Base-by-base conservation (phyloP, 1,284 basidiomycete genomes). In the Meripilus lineatus region DNA sequence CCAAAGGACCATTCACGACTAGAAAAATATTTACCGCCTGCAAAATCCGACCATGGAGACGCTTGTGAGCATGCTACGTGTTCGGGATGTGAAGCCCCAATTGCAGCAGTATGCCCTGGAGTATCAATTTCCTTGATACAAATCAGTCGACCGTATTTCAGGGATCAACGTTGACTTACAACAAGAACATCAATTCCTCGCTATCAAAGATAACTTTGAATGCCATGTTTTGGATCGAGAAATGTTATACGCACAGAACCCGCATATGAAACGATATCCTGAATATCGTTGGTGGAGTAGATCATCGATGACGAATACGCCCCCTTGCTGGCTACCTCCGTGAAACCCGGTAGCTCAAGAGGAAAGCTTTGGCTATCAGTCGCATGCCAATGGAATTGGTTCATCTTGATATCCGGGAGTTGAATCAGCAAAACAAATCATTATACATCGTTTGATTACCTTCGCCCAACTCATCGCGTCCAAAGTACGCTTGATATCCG, bases 391-490 rank as follows among this genome's bases (percentile, higher is more conserved):
- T 91, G 87, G 64, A 90, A 81, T 22, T 75, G 75, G 58, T 79
- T 86, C 47, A 86, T 71, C 76, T 42, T 5, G 28, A 14, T 21
- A 28, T n/a, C 53, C 39, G 22, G 50, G 28, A 44, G 36, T 28
- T 20, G 20, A 20, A 36, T 38, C 30, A 20, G 40, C 42, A 40
- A 35, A 50, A 51, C 46, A 11, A 25, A 24, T 15, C 5, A 15
- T 2, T 8, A 30, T 13, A 30, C 17, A 30, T 32, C 30, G 11
- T 32, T 30, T 23, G 22, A 3, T 18, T 42, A 89, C 80, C 71
- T 96, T 96, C 52, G 87, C 85, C 76, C 79, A 81, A 48, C 83
- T 83, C 90, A 93, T 93, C 1, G 86, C 81, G 52, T 93, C 85
- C 15, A 96, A 62, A 5, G 84, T 86, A 24, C 82, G 75, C 46